phyloP scores from a whole-genome alignment of 164 flowering plant genomes.

The Brasenia schreberi region DNA sequence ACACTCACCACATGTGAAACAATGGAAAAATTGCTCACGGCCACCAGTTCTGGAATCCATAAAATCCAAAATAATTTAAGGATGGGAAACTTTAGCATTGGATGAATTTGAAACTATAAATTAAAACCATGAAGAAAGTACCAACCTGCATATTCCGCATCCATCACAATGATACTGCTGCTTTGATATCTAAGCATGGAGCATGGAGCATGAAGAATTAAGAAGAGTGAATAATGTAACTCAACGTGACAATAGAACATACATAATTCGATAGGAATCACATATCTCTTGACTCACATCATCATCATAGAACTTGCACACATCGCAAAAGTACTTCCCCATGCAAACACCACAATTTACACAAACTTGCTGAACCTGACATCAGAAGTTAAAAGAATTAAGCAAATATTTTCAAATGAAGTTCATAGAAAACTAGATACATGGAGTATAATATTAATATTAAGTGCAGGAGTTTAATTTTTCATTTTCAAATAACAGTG shows the following conservation, averaged over 20 bases:
- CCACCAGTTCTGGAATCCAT: conserved; percentile 64
- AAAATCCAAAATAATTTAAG: neutral
- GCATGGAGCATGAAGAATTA: too few species aligned
- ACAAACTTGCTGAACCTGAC: conserved; percentile 66
- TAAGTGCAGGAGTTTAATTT: too few species aligned
- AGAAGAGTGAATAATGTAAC: too few species aligned
- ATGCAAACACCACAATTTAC: conserved; percentile 82
- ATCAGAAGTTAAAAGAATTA: too few species aligned
- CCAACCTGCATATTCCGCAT: conserved; percentile 92
- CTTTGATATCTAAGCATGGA: conserved; percentile 53
- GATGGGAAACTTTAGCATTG: too few species aligned
- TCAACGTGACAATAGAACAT: too few species aligned
- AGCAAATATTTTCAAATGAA: too few species aligned
- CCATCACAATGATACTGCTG: conserved; percentile 80
- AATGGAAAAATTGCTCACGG: conserved; percentile 72
- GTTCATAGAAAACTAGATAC: neutral
- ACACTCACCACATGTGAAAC: conserved; percentile 69
- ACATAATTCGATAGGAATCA: neutral
- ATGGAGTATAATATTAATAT: too few species aligned
- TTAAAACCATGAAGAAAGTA: neutral
- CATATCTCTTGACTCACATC: conserved; percentile 45
- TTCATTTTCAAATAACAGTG: too few species aligned
- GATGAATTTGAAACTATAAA: neutral
- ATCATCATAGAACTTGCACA: conserved; percentile 82
- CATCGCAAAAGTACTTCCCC: conserved; percentile 75